Evolutionary conservation across 2,329 filamentous ascomycete genomes (phyloP), one percentile per base, ranked within the genome.

Genomic region (Neopestalotiopsis sp.): DNA sequence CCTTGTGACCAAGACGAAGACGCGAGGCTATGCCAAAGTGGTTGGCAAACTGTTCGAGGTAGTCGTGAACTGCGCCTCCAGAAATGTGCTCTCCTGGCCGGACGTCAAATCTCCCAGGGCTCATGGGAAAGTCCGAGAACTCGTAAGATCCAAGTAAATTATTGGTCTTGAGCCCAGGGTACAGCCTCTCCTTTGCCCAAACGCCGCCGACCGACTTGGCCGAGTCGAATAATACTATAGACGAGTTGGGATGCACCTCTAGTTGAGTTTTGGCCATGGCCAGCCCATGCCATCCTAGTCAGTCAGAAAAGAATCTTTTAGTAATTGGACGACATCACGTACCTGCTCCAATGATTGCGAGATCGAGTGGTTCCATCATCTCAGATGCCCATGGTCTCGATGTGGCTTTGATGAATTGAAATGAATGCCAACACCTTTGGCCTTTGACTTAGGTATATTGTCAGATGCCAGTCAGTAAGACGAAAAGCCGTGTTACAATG

Each of bases 121-220:
- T 75, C 88, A 92, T 89, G 4, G 89, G 88, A 68, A 89, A 90
- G 71, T 91, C 90, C 6, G 85, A 85, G 71, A 84, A 91, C 74
- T 92, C 90, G 72, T 90, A 91, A 1, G 86, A 86, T 24, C 89
- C 89, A 7, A 86, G 76, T 75, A 90, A 82, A 72, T 92, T 92
- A 78, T 92, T 92, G 3, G 88, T 86, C 69, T 88, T 88, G 59
- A 92, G 82, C 2, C 87, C 88, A 0, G 86, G 84, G 75, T 92
- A 88, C 0, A 91, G 78, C 1, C 89, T 83, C 32, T 89, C 79
- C 66, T 84, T 79, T 4, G 86, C 84, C 90, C 90, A 92, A 10
- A 87, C 86, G 4, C 90, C 90, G 1, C 90, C 90, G 52, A 88
- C 76, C 1, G 85, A 84, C 24, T 79, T 75, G 5, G 80, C 81